These are phyloP conservation scores for Saccharomycopsis crataegensis DNA, from an alignment of 1,139 yeast genomes.

Conservation along the genomic window DNA sequence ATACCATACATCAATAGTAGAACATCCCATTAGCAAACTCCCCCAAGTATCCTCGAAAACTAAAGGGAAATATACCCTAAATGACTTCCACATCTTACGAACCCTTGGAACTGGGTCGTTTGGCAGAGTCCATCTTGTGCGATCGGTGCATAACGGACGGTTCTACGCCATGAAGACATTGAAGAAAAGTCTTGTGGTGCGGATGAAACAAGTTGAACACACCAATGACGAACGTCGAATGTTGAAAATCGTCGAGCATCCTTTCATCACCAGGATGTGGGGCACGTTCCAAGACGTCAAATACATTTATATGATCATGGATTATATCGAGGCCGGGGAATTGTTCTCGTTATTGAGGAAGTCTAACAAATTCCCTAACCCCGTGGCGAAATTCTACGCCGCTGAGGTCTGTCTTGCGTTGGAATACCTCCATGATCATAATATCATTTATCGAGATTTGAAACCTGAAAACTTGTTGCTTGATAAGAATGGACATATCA, in stretches of 20 bases:
- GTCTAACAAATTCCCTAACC: slow-evolving; percentile 91
- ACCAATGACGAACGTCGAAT: slow-evolving; percentile 95
- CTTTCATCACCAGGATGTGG: slow-evolving; percentile 95
- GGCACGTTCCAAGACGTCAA: slow-evolving; percentile 93
- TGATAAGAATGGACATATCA: slow-evolving; percentile 92
- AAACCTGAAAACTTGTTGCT: slow-evolving; percentile 92
- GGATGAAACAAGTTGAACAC: slow-evolving; percentile 96
- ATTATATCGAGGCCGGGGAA: slow-evolving; percentile 97
- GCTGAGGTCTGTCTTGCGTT: slow-evolving; percentile 92
- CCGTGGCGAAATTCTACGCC: slow-evolving; percentile 96
- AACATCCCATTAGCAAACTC: neutral
- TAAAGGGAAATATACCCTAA: slow-evolving; percentile 77
- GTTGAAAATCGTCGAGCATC: slow-evolving; percentile 90
- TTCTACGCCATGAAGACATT: slow-evolving; percentile 92
- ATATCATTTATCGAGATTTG: slow-evolving; percentile 89
- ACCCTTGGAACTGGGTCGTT: slow-evolving; percentile 97
- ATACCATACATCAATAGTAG: neutral
- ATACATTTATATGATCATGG: slow-evolving; percentile 95
- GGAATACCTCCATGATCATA: slow-evolving; percentile 85
- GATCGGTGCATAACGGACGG: slow-evolving; percentile 88
- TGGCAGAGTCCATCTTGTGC: slow-evolving; percentile 90
- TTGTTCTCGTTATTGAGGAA: slow-evolving; percentile 80
- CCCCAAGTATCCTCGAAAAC: slow-evolving; percentile 49
- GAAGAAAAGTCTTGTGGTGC: slow-evolving; percentile 84
- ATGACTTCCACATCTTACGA: slow-evolving; percentile 87